Percentiles rank a stretch among this genome's conserved stretches.
These are phyloP conservation scores for Chytriomyces hyalinus DNA, from an alignment of 192 early-diverging fungal genomes.

Conservation along the genomic window DNA sequence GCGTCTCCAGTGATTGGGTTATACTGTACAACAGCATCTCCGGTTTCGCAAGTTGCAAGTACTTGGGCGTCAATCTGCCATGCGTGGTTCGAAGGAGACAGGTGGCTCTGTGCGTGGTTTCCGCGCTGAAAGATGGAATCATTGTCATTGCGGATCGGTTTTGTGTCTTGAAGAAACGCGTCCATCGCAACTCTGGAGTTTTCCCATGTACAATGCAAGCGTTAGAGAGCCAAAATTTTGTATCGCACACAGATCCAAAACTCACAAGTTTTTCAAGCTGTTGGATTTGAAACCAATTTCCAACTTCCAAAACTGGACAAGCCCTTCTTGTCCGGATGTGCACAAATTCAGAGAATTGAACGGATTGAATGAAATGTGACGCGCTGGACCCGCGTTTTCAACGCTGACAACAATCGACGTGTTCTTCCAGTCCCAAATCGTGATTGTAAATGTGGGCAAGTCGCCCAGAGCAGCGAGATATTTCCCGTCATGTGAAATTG, in stretches of 20 bases:
- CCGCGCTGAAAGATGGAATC: not conserved
- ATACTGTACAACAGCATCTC: constrained; percentile 42
- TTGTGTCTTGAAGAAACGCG: not conserved
- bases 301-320: constrained; percentile 56
- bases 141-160: not conserved
- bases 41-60: constrained; percentile 12
- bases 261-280: constrained; percentile 47
- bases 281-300: constrained; percentile 51
- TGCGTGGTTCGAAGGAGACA: constrained; percentile 7
- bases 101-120: not conserved
- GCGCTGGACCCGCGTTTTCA: constrained; percentile 37
- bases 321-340: constrained; percentile 42
- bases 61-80: constrained; percentile 38
- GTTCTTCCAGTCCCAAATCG: constrained; percentile 60
- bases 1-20: constrained; percentile 40
- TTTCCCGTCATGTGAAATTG: constrained; percentile 56
- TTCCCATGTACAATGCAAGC: not conserved
- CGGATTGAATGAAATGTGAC: constrained; percentile 54
- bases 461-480: constrained; percentile 56
- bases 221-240: not conserved
- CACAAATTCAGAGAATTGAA: constrained; percentile 51
- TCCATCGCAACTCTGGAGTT: not conserved
- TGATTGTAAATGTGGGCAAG: constrained; percentile 48
- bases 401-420: constrained; percentile 36
- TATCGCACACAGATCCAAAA: not conserved